Evolutionary conservation across 805 yeast species (phyloP), one percentile per base, ranked within the genome.

Genomic region (Lachancea kluyveri): DNA sequence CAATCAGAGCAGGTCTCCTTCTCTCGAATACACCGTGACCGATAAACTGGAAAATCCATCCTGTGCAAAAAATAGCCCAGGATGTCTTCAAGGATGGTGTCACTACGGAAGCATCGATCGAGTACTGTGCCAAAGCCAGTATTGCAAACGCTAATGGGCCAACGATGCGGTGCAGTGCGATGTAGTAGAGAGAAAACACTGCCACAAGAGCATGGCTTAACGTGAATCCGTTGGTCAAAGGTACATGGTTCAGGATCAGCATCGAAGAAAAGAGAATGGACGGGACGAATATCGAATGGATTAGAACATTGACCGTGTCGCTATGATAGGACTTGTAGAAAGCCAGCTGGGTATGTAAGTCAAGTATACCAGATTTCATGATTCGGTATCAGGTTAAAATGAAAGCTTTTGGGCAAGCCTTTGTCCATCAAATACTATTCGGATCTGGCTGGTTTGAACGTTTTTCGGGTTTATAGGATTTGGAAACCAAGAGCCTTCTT

Each of bases 1-100:
- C 95, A 24, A 85, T 54, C 31, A 90, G 58, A 0, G 97, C 96
- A 0, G 98, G 98, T 0, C 87, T 82, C 24, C 85, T 67, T 38
- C 67, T 68, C 52, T 90, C 98, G 50, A 76, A 83, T 8, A 71
- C 65, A 1, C 82, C 90, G 52, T 92, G 97, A 4, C 96, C 96
- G 30, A 79, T 65, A 55, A 90, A 87, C 49, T 92, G 97, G 5
- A 74, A 76, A 10, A 76, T 48, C 97, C 98, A 90, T 7, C 82
- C 62, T 2, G 61, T 21, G 0, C 68, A 52, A 52, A 80, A 82
- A 11, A 72, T 44, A 1, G 34, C 44, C 33, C 40, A 54, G 50
- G 45, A 60, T 41, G 24, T 42, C 13, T 6, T 24, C 16, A 17
- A 28, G 24, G 45, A 31, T 41, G 32, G 20, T 8, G 32, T 22